Conservation (phyloP, 495 filamentous ascomycete species). For the Aspergillus kassunensis region DNA sequence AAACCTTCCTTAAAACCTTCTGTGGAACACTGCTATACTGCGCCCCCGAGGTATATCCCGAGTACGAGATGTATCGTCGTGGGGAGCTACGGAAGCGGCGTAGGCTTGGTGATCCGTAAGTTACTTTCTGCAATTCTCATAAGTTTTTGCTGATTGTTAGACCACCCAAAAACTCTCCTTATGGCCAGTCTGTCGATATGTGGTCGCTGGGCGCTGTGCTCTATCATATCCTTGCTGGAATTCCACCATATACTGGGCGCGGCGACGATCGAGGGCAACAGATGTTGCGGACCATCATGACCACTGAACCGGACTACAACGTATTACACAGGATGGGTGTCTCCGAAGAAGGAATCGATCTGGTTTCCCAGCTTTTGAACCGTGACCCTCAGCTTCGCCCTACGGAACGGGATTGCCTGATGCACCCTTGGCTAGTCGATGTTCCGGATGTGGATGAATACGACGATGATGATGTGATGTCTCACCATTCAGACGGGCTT, state of each 20-base stretch:
- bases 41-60: conserved; percentile 91
- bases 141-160: conserved; percentile 27
- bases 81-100: conserved; percentile 49
- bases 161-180: conserved; percentile 52
- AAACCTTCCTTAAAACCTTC: conserved; percentile 92
- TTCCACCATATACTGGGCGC: conserved; percentile 72
- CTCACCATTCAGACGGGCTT: conserved; percentile 46
- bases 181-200: conserved; percentile 85
- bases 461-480: conserved; percentile 47
- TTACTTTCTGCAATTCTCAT: not conserved
- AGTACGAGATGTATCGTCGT: conserved; percentile 55
- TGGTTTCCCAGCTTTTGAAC: conserved; percentile 73
- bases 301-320: conserved; percentile 55
- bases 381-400: conserved; percentile 65
- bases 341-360: conserved; percentile 62
- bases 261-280: conserved; percentile 52
- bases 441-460: conserved; percentile 38
- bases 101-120: conserved; percentile 46
- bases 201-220: conserved; percentile 93
- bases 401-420: conserved; percentile 57
- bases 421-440: conserved; percentile 63
- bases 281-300: conserved; percentile 84
- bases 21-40: conserved; percentile 95
- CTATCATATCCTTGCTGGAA: conserved; percentile 70
- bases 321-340: conserved; percentile 53